A percentile compares a stretch with the other conserved stretches of the same genome.
Conservation (phyloP, 768 basidiomycete species). For the Pisolithus marmoratus region DNA sequence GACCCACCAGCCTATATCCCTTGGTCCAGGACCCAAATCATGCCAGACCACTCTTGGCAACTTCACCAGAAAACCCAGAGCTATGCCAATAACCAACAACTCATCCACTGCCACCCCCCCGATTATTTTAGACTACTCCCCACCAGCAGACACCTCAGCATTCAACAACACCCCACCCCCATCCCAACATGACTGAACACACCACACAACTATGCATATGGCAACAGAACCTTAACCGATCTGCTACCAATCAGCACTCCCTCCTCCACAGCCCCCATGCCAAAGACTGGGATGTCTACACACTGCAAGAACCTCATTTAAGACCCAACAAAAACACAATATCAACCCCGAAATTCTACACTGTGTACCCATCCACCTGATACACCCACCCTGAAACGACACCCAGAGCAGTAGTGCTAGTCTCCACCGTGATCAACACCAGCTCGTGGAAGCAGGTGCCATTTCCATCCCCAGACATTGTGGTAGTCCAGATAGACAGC, state of each 20-base stretch:
- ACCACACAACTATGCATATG: constrained; percentile 14
- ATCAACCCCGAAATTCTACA: neutral
- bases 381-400: neutral
- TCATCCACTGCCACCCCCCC: too few relatives aligned
- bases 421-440: constrained; percentile 12
- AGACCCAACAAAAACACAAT: neutral
- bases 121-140: too few relatives aligned
- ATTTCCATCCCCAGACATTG: constrained; percentile 16
- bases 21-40: too few relatives aligned
- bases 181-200: neutral
- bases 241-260: constrained; percentile 4
- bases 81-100: too few relatives aligned
- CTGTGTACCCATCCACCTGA: neutral
- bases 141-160: too few relatives aligned
- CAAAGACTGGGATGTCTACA: neutral
- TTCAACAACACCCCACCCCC: neutral
- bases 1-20: too few relatives aligned
- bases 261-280: constrained; percentile 7
- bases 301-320: constrained; percentile 1
- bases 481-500: constrained; percentile 12
- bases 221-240: constrained; percentile 23
- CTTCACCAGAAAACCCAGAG: too few relatives aligned
- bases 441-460: constrained; percentile 19
- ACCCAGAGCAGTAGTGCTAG: constrained; percentile 12
- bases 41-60: too few relatives aligned